phyloP scores from a whole-genome alignment of 495 filamentous ascomycete species.

The Geopyxis carbonaria region DNA sequence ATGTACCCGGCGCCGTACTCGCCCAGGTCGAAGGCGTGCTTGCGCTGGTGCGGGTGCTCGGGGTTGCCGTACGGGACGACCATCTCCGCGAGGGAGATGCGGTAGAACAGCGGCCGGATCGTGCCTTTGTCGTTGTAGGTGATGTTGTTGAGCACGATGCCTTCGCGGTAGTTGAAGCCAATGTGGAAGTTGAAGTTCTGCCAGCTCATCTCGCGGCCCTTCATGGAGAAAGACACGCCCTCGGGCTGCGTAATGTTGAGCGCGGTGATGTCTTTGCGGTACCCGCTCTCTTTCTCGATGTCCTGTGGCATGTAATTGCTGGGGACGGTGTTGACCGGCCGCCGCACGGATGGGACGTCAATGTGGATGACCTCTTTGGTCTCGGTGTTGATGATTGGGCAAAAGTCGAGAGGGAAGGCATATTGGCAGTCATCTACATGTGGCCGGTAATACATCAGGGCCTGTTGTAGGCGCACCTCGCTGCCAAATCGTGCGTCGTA shows the following conservation, averaged over 20 bases:
- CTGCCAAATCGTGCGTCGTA: conserved; percentile 84
- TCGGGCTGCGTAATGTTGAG: conserved; percentile 91
- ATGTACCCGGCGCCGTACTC: conserved; percentile 93
- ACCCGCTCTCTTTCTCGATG: conserved; percentile 60
- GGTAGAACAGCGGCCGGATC: conserved; percentile 68
- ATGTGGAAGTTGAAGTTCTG: conserved; percentile 93
- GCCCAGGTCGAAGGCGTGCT: conserved; percentile 87
- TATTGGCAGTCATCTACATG: conserved; percentile 79
- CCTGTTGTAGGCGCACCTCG: conserved; percentile 69
- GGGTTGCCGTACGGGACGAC: conserved; percentile 92
- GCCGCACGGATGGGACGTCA: conserved; percentile 64
- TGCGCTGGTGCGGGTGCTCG: conserved; percentile 79
- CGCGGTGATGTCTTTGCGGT: conserved; percentile 68
- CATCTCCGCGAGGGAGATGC: conserved; percentile 90
- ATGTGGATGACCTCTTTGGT: conserved; percentile 74
- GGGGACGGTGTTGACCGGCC: conserved; percentile 58
- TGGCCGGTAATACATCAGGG: conserved; percentile 89
- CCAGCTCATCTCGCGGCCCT: conserved; percentile 67
- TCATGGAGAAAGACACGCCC: conserved; percentile 76
- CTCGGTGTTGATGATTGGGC: conserved; percentile 76
- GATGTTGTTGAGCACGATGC: conserved; percentile 80
- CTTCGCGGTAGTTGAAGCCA: conserved; percentile 93
- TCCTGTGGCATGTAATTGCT: conserved; percentile 67
- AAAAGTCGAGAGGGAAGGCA: conserved; percentile 83
- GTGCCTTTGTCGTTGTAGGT: conserved; percentile 77